A percentile compares a stretch with the other conserved stretches of the same genome.
Evolutionary conservation across 129 eudicot species (phyloP).

Genomic region (Artemisia annua): DNA sequence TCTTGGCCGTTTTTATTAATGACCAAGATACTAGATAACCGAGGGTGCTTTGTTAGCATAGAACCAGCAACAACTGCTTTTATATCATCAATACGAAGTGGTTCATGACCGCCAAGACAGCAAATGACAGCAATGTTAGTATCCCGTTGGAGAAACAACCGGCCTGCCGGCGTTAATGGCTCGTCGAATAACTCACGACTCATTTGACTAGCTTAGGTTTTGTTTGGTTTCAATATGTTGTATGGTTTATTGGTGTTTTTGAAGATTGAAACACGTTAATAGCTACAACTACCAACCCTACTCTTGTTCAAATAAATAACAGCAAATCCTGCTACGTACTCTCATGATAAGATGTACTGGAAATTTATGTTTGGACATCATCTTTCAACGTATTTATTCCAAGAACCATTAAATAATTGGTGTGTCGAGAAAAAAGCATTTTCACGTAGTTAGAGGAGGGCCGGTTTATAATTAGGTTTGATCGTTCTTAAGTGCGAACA

Average conservation of each 20-base stretch:
- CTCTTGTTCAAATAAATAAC: slow-evolving; percentile 10
- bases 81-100: slow-evolving; percentile 43
- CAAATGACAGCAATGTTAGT: slow-evolving; percentile 47
- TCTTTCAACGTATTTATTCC: too few relatives aligned
- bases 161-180: slow-evolving; percentile 69
- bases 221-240: slow-evolving; percentile 4
- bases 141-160: slow-evolving; percentile 54
- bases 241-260: background rate
- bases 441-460: too few relatives aligned
- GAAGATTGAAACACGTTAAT: slow-evolving; percentile 2
- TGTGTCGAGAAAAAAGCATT: too few relatives aligned
- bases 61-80: slow-evolving; percentile 45
- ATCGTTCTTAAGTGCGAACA: too few relatives aligned
- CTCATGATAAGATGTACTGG: slow-evolving; percentile 5
- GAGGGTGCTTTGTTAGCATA: slow-evolving; percentile 50
- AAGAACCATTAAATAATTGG: too few relatives aligned
- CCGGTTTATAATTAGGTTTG: too few relatives aligned
- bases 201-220: slow-evolving; percentile 5
- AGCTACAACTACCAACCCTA: slow-evolving; percentile 31
- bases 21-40: slow-evolving; percentile 55
- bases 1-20: slow-evolving; percentile 41
- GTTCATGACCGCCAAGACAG: slow-evolving; percentile 42
- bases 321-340: slow-evolving; percentile 5
- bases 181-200: slow-evolving; percentile 32
- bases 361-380: background rate